Evolutionary conservation across 768 basidiomycete genomes (phyloP).

Genomic region (Pulveroboletus sp.): DNA sequence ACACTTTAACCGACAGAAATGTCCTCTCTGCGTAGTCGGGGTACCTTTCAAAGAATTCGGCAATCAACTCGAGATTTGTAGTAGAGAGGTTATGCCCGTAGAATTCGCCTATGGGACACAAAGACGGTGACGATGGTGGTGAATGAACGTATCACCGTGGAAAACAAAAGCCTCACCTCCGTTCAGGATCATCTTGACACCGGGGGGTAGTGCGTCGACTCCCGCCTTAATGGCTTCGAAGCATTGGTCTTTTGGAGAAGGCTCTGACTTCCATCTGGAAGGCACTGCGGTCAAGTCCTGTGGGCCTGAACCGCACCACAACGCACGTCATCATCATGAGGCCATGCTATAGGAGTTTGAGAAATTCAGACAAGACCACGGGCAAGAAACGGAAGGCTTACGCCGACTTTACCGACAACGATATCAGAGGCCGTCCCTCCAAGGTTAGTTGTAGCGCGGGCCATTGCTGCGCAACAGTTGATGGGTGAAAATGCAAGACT

Average conservation of each 20-base stretch:
- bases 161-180: slow-evolving; percentile 33
- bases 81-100: slow-evolving; percentile 42
- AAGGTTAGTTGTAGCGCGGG: slow-evolving; percentile 30
- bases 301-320: neutral
- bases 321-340: neutral
- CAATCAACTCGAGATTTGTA: slow-evolving; percentile 47
- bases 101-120: slow-evolving; percentile 44
- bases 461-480: slow-evolving; percentile 19
- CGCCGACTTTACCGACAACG: slow-evolving; percentile 38
- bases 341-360: neutral
- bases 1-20: slow-evolving; percentile 33
- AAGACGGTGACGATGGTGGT: neutral
- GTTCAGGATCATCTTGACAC: slow-evolving; percentile 47
- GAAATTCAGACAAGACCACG: neutral
- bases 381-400: slow-evolving; percentile 12
- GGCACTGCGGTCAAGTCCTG: neutral
- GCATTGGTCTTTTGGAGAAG: slow-evolving; percentile 50
- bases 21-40: slow-evolving; percentile 29
- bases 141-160: neutral
- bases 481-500: too few relatives aligned
- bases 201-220: slow-evolving; percentile 39
- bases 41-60: slow-evolving; percentile 31
- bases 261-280: slow-evolving; percentile 39
- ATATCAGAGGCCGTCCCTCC: slow-evolving; percentile 28
- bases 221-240: slow-evolving; percentile 61